These are phyloP conservation scores for Ulvella scutata DNA, from an alignment of 139 green algal species.

Conservation along the genomic window DNA sequence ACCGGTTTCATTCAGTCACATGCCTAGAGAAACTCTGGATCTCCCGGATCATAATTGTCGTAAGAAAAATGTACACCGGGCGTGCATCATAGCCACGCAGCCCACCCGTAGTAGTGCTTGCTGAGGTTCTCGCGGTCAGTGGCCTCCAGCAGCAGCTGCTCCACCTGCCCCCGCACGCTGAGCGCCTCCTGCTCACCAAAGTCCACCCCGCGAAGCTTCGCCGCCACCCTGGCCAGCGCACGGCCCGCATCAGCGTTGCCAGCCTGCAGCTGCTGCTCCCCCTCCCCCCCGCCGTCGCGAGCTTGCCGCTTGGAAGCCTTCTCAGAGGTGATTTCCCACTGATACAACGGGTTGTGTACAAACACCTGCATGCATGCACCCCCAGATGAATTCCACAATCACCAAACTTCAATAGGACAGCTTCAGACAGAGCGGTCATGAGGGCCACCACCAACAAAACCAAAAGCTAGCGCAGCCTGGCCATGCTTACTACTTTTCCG, in stretches of 20 bases:
- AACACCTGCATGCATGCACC: slow-evolving; percentile 73
- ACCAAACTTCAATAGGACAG: not conserved
- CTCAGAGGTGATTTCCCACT: slow-evolving; percentile 35
- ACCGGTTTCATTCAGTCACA: no score
- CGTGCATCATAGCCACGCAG: not conserved
- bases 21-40: no score
- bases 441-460: slow-evolving; percentile 49
- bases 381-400: no score
- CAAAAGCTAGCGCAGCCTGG: slow-evolving; percentile 7
- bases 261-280: not conserved
- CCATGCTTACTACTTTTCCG: not conserved
- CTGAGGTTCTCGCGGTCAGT: not conserved
- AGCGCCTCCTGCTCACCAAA: slow-evolving; percentile 31
- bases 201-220: slow-evolving; percentile 80
- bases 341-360: slow-evolving; percentile 87
- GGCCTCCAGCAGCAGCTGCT: slow-evolving; percentile 14
- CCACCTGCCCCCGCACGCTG: slow-evolving; percentile 51
- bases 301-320: not conserved
- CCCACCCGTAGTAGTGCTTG: not conserved
- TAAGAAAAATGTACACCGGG: no score
- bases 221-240: slow-evolving; percentile 73
- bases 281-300: not conserved
- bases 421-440: slow-evolving; percentile 23
- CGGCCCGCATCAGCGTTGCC: slow-evolving; percentile 74
- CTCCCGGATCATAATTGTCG: no score